phyloP scores from a whole-genome alignment of 495 filamentous ascomycete species.

The Patellaria atrata region DNA sequence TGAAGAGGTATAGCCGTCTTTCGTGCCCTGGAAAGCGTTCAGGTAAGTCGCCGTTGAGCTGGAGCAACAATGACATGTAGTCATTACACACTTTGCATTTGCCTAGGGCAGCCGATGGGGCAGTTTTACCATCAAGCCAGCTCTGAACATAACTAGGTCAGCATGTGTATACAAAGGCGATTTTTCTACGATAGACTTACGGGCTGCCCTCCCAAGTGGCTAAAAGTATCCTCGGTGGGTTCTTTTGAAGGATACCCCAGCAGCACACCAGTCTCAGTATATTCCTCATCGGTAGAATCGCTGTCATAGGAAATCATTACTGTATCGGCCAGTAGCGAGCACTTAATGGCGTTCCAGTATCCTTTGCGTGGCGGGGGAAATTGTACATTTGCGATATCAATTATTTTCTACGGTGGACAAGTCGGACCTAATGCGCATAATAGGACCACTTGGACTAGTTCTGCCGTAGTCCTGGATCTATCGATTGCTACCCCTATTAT shows the following conservation, averaged over 20 bases:
- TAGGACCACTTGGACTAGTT: too few relatives aligned
- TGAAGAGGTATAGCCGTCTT: constrained; percentile 70
- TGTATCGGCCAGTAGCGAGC: too few relatives aligned
- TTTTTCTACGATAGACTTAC: constrained; percentile 37
- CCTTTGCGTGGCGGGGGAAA: too few relatives aligned
- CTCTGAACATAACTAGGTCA: constrained; percentile 36
- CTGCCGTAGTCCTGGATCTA: too few relatives aligned
- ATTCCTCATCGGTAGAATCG: constrained; percentile 59
- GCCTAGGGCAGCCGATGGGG: constrained; percentile 65
- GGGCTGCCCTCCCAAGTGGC: constrained; percentile 73
- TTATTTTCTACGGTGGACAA: too few relatives aligned
- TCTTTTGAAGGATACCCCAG: constrained; percentile 82
- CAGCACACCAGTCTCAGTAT: constrained; percentile 76
- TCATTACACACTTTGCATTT: constrained; percentile 82
- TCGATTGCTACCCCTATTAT: too few relatives aligned
- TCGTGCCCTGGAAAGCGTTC: constrained; percentile 76
- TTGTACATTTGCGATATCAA: too few relatives aligned
- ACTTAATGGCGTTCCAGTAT: too few relatives aligned
- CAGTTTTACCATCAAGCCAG: constrained; percentile 56
- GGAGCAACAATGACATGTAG: constrained; percentile 70
- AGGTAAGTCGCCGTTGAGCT: constrained; percentile 83
- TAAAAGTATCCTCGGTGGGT: constrained; percentile 69
- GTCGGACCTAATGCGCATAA: too few relatives aligned
- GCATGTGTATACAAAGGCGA: background rate
- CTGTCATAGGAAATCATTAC: constrained; percentile 72